Percentiles rank a stretch among this genome's conserved stretches.
Evolutionary conservation across 139 green algal genomes (phyloP).

Genomic region (Chlamydomonas sphaeroides): DNA sequence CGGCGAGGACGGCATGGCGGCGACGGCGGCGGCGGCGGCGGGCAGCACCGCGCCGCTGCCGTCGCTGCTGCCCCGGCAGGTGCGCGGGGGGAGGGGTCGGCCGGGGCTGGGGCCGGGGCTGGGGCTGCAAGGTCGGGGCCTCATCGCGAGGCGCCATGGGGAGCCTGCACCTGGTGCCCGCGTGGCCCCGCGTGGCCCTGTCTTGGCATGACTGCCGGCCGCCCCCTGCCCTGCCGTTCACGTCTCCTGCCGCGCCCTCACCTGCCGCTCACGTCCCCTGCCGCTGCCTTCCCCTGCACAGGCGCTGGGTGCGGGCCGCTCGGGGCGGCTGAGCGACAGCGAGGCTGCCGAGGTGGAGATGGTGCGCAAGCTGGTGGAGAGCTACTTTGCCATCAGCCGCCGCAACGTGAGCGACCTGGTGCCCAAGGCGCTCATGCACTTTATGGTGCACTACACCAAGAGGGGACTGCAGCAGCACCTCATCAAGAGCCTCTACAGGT

Average conservation of each 20-base stretch:
- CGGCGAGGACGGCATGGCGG: conserved; percentile 3
- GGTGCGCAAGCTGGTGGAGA: conserved; percentile 86
- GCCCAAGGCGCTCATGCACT: conserved; percentile 96
- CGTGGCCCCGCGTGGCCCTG: too few species aligned
- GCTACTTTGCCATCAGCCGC: conserved; percentile 93
- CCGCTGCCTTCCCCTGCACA: too few species aligned
- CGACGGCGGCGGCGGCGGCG: conserved; percentile 13
- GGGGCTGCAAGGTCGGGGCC: too few species aligned
- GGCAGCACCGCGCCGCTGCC: conserved; percentile 21
- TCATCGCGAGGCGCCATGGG: too few species aligned
- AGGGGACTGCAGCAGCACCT: conserved; percentile 89
- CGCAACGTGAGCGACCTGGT: conserved; percentile 84
- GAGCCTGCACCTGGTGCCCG: too few species aligned
- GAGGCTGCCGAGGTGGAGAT: conserved; percentile 79
- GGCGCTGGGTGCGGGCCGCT: conserved; percentile 40
- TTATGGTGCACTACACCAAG: conserved; percentile 85
- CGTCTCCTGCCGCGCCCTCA: too few species aligned
- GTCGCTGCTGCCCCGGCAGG: conserved; percentile 12
- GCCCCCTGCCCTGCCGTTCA: not conserved
- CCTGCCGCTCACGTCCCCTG: too few species aligned
- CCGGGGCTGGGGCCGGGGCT: not conserved
- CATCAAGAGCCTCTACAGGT: conserved; percentile 86
- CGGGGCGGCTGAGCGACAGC: conserved; percentile 11
- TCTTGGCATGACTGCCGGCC: too few species aligned
- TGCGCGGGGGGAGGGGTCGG: not conserved